Evolutionary conservation across 306 rosid genomes (phyloP).

Genomic region (Rosa chinensis): DNA sequence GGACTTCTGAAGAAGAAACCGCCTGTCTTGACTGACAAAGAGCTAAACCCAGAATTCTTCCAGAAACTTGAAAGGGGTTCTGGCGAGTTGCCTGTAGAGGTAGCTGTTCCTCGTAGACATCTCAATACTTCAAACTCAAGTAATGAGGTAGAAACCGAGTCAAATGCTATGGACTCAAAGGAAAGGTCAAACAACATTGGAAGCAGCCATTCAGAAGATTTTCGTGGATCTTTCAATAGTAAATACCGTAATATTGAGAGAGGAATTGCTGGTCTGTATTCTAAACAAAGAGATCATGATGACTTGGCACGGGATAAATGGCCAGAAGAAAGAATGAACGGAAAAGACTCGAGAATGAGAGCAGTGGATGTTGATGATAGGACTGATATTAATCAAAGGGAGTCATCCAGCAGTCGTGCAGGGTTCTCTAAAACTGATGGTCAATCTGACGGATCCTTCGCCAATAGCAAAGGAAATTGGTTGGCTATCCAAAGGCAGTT

Average conservation of each 20-base stretch:
- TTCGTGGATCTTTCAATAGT: conserved; percentile 48
- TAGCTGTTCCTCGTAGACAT: conserved; percentile 76
- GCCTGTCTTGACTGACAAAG: conserved; percentile 74
- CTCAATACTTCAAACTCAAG: conserved; percentile 63
- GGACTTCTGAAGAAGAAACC: conserved; percentile 91
- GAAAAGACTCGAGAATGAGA: conserved; percentile 65
- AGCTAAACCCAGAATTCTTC: conserved; percentile 86
- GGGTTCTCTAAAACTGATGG: conserved; percentile 78
- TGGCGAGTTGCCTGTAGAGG: conserved; percentile 91
- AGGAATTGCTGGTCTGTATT: conserved; percentile 43
- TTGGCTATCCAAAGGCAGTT: conserved; percentile 92
- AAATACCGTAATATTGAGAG: conserved; percentile 59
- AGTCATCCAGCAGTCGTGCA: conserved; percentile 61
- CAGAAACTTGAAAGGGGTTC: conserved; percentile 89
- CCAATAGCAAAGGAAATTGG: conserved; percentile 91
- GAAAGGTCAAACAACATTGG: conserved; percentile 47
- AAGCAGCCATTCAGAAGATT: conserved; percentile 48
- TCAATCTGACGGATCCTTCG: conserved; percentile 75
- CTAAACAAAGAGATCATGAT: conserved; percentile 51
- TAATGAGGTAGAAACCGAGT: conserved; percentile 58
- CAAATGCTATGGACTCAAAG: conserved; percentile 46
- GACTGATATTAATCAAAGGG: conserved; percentile 61
- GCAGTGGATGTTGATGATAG: conserved; percentile 54
- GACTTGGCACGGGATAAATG: conserved; percentile 54
- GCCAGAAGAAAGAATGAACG: conserved; percentile 63